These are phyloP conservation scores for Neofusicoccum laricinum DNA, from an alignment of 2,329 filamentous ascomycete species.

Conservation along the genomic window DNA sequence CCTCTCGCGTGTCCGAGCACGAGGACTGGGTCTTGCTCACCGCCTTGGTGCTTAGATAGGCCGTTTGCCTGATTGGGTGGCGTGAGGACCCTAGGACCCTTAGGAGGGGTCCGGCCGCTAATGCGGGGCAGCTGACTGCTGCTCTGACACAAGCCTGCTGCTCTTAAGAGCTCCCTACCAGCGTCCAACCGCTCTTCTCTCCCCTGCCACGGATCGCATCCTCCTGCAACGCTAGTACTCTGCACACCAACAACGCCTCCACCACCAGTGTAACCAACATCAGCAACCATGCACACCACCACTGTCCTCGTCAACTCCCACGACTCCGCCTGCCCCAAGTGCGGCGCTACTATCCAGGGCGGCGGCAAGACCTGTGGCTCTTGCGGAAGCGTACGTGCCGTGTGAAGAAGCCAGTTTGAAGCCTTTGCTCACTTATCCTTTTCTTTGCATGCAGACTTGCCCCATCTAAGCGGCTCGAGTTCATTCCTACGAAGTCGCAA, in stretches of 20 bases:
- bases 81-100: slow-evolving; percentile 6
- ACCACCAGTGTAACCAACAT: not conserved
- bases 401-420: not conserved
- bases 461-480: not conserved
- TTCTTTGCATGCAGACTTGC: slow-evolving; percentile 2
- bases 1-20: slow-evolving; percentile 3
- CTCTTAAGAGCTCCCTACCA: not conserved
- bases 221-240: not conserved
- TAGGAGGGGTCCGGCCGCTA: not conserved
- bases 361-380: slow-evolving; percentile 36
- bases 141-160: not conserved
- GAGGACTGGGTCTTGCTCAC: not conserved
- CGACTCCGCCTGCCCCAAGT: slow-evolving; percentile 37
- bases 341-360: slow-evolving; percentile 30
- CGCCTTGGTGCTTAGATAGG: slow-evolving; percentile 16
- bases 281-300: slow-evolving; percentile 16
- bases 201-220: not conserved
- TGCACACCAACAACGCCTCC: not conserved
- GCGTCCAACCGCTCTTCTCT: not conserved
- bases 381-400: slow-evolving; percentile 35
- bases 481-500: not conserved
- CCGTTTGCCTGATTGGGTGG: slow-evolving; percentile 14
- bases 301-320: slow-evolving; percentile 30
- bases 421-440: not conserved
- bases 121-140: slow-evolving; percentile 17